Evolutionary conservation across 176 grass and related monocot species (phyloP).

Genomic region (Triticum timopheevii): DNA sequence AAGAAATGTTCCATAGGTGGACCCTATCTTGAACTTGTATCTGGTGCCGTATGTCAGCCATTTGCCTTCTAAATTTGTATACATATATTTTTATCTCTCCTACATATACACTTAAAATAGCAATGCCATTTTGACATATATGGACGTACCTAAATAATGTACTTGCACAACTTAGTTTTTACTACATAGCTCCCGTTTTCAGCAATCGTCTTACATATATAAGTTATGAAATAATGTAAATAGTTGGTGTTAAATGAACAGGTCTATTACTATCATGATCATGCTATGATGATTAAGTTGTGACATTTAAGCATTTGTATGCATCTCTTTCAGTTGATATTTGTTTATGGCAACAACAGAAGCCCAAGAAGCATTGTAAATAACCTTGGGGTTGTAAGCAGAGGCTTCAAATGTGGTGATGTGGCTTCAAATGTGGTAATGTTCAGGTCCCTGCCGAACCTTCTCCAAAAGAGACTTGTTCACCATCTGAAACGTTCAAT

Average conservation of each 20-base stretch:
- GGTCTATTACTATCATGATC: neutral
- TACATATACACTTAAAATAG: too few relatives aligned
- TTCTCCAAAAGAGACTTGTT: conserved; percentile 34
- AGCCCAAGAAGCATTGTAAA: conserved; percentile 50
- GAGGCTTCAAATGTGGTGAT: conserved; percentile 72
- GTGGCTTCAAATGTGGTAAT: conserved; percentile 20
- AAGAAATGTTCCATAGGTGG: too few relatives aligned
- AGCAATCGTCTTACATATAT: neutral
- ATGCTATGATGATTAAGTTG: neutral
- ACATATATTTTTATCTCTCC: too few relatives aligned
- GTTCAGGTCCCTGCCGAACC: conserved; percentile 38
- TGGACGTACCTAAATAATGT: neutral
- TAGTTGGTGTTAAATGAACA: neutral
- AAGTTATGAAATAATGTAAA: neutral
- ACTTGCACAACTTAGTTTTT: neutral
- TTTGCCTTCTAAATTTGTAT: too few relatives aligned
- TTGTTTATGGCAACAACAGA: conserved; percentile 7
- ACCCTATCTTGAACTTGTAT: too few relatives aligned
- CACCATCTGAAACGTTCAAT: neutral
- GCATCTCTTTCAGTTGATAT: neutral
- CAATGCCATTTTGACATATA: neutral
- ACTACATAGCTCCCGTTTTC: neutral
- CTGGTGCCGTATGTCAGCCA: too few relatives aligned
- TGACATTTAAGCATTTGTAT: neutral
- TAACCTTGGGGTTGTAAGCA: conserved; percentile 72